These are phyloP conservation scores for Xanthoceras sorbifolium DNA, from an alignment of 345 rosid genomes.

Conservation along the genomic window DNA sequence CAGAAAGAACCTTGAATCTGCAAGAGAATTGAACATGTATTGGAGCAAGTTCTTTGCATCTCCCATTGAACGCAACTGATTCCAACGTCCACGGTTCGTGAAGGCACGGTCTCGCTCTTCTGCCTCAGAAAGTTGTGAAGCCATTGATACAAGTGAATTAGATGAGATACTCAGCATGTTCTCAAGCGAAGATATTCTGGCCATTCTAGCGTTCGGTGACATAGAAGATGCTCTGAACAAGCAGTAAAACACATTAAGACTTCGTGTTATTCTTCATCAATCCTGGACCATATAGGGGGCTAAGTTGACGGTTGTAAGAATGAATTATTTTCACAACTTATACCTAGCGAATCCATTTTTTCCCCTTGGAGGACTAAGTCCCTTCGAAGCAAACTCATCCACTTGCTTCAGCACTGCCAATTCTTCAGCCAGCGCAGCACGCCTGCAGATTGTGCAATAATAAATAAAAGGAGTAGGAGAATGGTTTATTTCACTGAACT, in stretches of 20 bases:
- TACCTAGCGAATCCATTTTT: conserved; percentile 94
- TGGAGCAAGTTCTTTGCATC: conserved; percentile 97
- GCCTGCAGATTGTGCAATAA: conserved; percentile 43
- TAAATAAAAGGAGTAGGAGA: conserved; percentile 10
- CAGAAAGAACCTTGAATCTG: conserved; percentile 70
- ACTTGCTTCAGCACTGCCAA: conserved; percentile 85
- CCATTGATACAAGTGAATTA: conserved; percentile 95
- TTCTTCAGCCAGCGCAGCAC: conserved; percentile 96
- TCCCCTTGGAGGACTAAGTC: conserved; percentile 89
- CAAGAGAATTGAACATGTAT: conserved; percentile 85
- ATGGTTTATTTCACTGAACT: background rate
- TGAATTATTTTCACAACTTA: conserved; percentile 8
- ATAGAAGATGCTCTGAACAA: conserved; percentile 83
- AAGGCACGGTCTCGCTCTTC: conserved; percentile 94
- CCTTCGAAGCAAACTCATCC: conserved; percentile 86
- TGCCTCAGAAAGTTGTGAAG: conserved; percentile 98
- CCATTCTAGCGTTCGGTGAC: conserved; percentile 92
- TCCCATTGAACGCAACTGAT: conserved; percentile 96
- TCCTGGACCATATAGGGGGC: background rate
- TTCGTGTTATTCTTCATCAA: conserved; percentile 5
- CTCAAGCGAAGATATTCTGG: conserved; percentile 90
- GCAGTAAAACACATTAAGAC: conserved; percentile 19
- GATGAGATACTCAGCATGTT: conserved; percentile 92
- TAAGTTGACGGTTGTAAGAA: background rate
- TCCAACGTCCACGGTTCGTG: conserved; percentile 95